phyloP scores from a whole-genome alignment of 2,329 filamentous ascomycete species.

The Alternaria panax region DNA sequence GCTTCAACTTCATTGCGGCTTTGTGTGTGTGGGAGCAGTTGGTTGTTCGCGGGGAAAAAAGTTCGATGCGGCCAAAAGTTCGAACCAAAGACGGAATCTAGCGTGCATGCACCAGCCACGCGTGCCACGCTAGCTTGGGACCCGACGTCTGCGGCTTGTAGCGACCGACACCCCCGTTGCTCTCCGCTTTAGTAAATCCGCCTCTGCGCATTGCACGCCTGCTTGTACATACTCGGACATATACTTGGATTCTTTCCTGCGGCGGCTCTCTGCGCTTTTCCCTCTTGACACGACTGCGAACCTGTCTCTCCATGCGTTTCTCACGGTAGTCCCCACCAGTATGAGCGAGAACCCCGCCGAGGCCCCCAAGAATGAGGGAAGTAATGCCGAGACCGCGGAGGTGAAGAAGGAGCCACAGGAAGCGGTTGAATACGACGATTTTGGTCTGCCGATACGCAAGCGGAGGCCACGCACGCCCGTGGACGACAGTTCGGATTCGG shows the following conservation, averaged over 20 bases:
- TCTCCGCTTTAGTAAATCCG: slow-evolving; percentile 24
- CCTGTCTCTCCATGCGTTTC: slow-evolving; percentile 19
- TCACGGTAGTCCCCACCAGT: slow-evolving; percentile 30
- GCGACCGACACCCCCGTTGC: slow-evolving; percentile 24
- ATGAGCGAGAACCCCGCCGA: slow-evolving; percentile 40
- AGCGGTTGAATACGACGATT: slow-evolving; percentile 69
- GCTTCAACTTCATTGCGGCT: slow-evolving; percentile 43
- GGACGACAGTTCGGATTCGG: slow-evolving; percentile 36
- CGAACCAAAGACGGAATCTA: slow-evolving; percentile 10
- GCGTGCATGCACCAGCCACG: slow-evolving; percentile 12
- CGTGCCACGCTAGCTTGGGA: slow-evolving; percentile 11
- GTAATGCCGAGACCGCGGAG: slow-evolving; percentile 21
- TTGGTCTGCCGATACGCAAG: slow-evolving; percentile 70
- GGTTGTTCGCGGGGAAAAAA: slow-evolving; percentile 19
- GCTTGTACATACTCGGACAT: slow-evolving; percentile 17
- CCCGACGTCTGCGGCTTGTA: slow-evolving; percentile 21
- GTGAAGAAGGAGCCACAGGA: slow-evolving; percentile 17
- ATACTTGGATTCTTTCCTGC: background rate
- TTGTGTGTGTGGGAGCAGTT: slow-evolving; percentile 8
- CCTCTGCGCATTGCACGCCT: slow-evolving; percentile 16
- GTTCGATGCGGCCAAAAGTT: slow-evolving; percentile 20
- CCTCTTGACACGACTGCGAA: slow-evolving; percentile 2
- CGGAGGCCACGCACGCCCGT: slow-evolving; percentile 43
- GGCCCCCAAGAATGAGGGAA: slow-evolving; percentile 35
- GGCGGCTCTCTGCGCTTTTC: background rate